These are phyloP conservation scores for Xerocomus brunneocitrinus DNA, from an alignment of 768 basidiomycete genomes.

Conservation along the genomic window DNA sequence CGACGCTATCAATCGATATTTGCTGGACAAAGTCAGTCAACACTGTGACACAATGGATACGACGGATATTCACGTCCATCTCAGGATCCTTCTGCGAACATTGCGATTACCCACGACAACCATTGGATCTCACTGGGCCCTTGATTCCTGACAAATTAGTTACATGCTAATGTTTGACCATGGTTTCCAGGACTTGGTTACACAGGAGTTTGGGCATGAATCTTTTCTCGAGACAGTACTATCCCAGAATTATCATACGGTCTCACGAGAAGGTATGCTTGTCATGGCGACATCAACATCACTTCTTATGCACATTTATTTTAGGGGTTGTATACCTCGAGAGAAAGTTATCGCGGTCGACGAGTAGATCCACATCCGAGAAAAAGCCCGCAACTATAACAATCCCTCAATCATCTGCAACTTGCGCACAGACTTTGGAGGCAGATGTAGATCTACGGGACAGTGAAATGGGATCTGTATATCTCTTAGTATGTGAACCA, in stretches of 20 bases:
- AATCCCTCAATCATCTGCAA: no score
- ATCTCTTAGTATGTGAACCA: no score
- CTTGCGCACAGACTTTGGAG: no score
- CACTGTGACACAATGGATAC: not conserved
- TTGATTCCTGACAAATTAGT: no score
- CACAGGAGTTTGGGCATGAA: not conserved
- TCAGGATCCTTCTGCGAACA: not conserved
- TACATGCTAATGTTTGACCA: not conserved
- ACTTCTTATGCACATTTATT: not conserved
- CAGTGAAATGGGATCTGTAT: no score
- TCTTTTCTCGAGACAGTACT: not conserved
- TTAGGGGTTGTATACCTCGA: slow-evolving; percentile 3
- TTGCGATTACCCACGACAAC: not conserved
- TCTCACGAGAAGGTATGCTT: not conserved
- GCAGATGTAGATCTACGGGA: no score
- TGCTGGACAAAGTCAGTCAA: not conserved
- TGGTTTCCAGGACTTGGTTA: not conserved
- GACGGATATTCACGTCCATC: not conserved
- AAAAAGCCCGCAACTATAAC: no score
- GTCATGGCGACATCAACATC: no score
- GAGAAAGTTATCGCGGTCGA: not conserved
- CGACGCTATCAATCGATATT: slow-evolving; percentile 8
- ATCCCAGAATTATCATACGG: not conserved
- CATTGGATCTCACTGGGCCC: not conserved
- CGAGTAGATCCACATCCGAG: no score